Base-by-base conservation (phyloP, 169 alveolate genomes). In the Cryptosporidium baileyi region DNA sequence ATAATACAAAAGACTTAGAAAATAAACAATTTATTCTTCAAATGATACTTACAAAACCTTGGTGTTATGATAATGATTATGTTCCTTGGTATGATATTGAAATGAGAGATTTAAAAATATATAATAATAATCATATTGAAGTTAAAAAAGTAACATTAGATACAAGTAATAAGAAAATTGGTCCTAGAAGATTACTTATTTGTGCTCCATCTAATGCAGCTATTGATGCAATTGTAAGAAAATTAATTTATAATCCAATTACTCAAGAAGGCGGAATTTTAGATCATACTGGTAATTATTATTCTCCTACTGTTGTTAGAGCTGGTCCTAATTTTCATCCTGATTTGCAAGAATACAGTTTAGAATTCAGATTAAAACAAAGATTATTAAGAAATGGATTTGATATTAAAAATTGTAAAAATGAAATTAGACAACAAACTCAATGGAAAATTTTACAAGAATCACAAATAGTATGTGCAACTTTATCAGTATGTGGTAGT, bases 121-220 rank as follows among this genome's bases (percentile, higher is more conserved):
- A 22, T 26, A 52, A 32, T 13, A 30, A 38, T n/a, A 36, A 74
- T n/a, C 41, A 54, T 26, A 51, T 74, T 36, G 74, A 74, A 32
- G 15, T 41, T 26, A 74, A 74, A 3, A 74, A 51, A 22, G 41
- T 74, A 9, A 40, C 67, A 52, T 74, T 74, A n/a, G 85, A 74
- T 26, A 74, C 57, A 11, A 54, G 74, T 6, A 74, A 34, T 54
- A 52, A 43, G 22, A 51, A 74, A 57, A 74, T 36, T 60, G 85
- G 85, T 9, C 85, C 85, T 13, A 36, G 85, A 17, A 80, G 40
- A 47, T 92, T 98, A 30, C 90, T 98, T 36, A 96, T 98, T 47
- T 98, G 99, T 81, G 99, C 99, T 22, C 99, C 99, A 24, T 97
- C 99, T 36, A 98, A 98, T 82, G 98, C 99, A 15, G 99, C 99